These are phyloP conservation scores for Phaeolepiota aurea DNA, from an alignment of 768 basidiomycete species.

Conservation along the genomic window DNA sequence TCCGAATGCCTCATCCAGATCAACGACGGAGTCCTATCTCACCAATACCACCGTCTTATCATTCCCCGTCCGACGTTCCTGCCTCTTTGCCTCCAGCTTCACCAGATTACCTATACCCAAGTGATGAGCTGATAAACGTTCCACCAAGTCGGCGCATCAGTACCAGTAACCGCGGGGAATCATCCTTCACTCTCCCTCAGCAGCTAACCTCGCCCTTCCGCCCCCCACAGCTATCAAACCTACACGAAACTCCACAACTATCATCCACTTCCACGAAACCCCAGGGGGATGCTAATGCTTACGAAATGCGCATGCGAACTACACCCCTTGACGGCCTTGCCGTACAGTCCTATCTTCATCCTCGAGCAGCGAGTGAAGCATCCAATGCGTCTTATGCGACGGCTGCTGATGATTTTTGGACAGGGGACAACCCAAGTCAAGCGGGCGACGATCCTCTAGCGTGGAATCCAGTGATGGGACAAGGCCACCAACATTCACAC, in stretches of 20 bases:
- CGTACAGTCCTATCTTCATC: neutral
- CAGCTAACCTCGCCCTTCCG: neutral
- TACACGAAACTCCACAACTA: neutral
- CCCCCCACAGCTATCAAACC: constrained; percentile 5
- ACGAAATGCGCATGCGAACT: constrained; percentile 31
- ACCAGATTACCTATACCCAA: constrained; percentile 35
- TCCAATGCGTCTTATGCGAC: constrained; percentile 34
- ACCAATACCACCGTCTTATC: constrained; percentile 54
- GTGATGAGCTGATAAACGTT: constrained; percentile 36
- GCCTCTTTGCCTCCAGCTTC: constrained; percentile 51
- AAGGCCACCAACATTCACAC: constrained; percentile 10
- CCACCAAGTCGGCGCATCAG: constrained; percentile 33
- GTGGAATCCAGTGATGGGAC: constrained; percentile 4
- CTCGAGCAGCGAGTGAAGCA: constrained; percentile 24
- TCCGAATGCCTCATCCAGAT: too few species aligned
- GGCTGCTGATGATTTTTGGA: constrained; percentile 33
- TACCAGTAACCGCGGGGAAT: constrained; percentile 23
- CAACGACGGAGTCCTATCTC: constrained; percentile 17
- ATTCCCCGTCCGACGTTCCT: constrained; percentile 62
- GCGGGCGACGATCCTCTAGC: constrained; percentile 4
- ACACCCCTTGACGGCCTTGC: constrained; percentile 7
- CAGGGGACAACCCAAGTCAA: constrained; percentile 11
- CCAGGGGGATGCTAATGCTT: constrained; percentile 14
- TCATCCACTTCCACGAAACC: constrained; percentile 1
- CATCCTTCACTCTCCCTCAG: constrained; percentile 5